phyloP scores from a whole-genome alignment of 192 early-diverging fungal species.

The Pilaira anomala region DNA sequence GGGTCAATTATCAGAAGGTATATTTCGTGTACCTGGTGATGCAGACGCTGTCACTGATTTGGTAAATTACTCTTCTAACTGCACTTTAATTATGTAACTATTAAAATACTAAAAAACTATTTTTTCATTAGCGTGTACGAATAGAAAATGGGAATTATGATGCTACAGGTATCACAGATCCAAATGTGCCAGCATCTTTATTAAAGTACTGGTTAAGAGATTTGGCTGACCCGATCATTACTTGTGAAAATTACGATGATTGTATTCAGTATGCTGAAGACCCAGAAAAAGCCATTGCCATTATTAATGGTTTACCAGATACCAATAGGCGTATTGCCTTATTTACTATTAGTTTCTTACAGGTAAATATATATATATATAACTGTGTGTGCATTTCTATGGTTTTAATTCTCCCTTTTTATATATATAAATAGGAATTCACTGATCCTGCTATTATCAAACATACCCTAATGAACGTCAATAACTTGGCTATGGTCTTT shows the following conservation, averaged over 20 bases:
- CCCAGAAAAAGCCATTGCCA: slow-evolving; percentile 44
- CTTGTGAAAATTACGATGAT: slow-evolving; percentile 68
- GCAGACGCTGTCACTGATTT: slow-evolving; percentile 77
- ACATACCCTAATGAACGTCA: slow-evolving; percentile 85
- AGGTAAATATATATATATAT: slow-evolving; percentile 36
- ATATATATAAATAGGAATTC: slow-evolving; percentile 71
- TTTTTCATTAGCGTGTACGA: slow-evolving; percentile 54
- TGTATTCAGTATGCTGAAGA: slow-evolving; percentile 70
- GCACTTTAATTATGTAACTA: neutral
- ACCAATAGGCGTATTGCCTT: slow-evolving; percentile 68
- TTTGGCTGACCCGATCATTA: slow-evolving; percentile 87
- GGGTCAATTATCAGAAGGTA: slow-evolving; percentile 83
- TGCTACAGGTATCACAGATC: slow-evolving; percentile 67
- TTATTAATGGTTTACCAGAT: slow-evolving; percentile 52
- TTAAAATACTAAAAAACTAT: too few species aligned
- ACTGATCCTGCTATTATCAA: slow-evolving; percentile 67
- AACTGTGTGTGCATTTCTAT: neutral
- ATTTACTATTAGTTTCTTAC: slow-evolving; percentile 81
- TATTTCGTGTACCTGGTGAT: slow-evolving; percentile 95
- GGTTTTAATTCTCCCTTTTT: too few species aligned
- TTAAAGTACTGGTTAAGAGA: slow-evolving; percentile 95
- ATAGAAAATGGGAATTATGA: slow-evolving; percentile 84
- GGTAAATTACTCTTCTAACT: slow-evolving; percentile 35
- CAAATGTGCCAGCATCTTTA: slow-evolving; percentile 88
- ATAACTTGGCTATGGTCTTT: slow-evolving; percentile 95